Conservation (phyloP, 495 filamentous ascomycete species). For the Hypoxylon lienhwacheense region DNA sequence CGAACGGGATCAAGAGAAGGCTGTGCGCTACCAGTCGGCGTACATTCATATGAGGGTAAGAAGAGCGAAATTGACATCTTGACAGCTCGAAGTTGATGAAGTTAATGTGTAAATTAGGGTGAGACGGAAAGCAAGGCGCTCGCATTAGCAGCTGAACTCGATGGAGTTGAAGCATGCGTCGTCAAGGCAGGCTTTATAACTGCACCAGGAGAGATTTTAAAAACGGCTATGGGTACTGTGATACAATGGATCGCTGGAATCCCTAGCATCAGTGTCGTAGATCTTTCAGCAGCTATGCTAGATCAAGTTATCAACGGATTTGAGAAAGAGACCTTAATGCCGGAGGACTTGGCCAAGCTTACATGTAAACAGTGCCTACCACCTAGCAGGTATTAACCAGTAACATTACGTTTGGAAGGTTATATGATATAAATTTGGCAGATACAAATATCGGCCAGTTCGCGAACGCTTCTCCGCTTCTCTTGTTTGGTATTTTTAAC, state of each 20-base stretch:
- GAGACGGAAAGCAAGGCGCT: constrained; percentile 47
- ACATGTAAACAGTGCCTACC: constrained; percentile 20
- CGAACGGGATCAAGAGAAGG: constrained; percentile 46
- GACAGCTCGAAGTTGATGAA: neutral
- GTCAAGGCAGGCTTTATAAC: constrained; percentile 47
- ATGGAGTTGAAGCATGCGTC: constrained; percentile 41
- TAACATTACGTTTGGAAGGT: too few species aligned
- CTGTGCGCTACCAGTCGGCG: constrained; percentile 37
- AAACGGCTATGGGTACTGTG: constrained; percentile 12
- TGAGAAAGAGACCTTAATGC: constrained; percentile 48
- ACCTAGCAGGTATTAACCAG: neutral
- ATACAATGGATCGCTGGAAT: constrained; percentile 21
- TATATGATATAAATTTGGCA: too few species aligned
- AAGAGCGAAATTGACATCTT: neutral
- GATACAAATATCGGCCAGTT: too few species aligned
- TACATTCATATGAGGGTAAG: constrained; percentile 49
- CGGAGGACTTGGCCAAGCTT: constrained; percentile 48
- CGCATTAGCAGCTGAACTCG: constrained; percentile 42
- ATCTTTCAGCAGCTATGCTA: constrained; percentile 49
- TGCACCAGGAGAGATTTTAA: constrained; percentile 26
- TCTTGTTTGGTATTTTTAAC: too few species aligned
- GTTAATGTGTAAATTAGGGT: constrained; percentile 40
- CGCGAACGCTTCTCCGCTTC: too few species aligned
- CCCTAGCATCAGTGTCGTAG: constrained; percentile 43
- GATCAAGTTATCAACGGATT: constrained; percentile 49